Percentiles rank a stretch among this genome's conserved stretches.
Evolutionary conservation across 2,329 filamentous ascomycete genomes (phyloP).

Genomic region (Metarhizium sp.): DNA sequence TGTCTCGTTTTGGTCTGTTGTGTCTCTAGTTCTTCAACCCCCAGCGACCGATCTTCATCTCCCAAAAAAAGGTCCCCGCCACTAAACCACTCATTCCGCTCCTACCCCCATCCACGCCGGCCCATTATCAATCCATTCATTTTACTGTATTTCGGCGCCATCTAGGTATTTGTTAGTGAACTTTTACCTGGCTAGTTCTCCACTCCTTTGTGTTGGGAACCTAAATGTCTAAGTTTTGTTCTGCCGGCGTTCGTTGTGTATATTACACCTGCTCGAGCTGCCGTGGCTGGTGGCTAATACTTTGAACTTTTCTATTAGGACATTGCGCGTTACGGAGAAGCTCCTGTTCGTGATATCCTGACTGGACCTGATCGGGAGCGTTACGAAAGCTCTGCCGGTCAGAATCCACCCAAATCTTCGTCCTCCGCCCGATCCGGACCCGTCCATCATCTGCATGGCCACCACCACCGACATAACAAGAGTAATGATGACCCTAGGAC

Average conservation of each 20-base stretch:
- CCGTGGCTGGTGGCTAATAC: neutral
- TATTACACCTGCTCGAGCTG: neutral
- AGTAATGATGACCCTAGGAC: slow-evolving; percentile 58
- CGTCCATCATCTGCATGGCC: slow-evolving; percentile 56
- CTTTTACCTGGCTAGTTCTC: neutral
- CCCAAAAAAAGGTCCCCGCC: neutral
- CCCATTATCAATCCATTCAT: slow-evolving; percentile 1
- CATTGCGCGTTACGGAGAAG: slow-evolving; percentile 67
- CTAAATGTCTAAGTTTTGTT: neutral
- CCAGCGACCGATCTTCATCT: slow-evolving; percentile 1
- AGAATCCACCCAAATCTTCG: slow-evolving; percentile 49
- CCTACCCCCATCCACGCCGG: neutral
- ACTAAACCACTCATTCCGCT: neutral
- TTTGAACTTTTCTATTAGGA: slow-evolving; percentile 37
- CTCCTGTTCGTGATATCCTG: slow-evolving; percentile 62
- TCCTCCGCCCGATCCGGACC: slow-evolving; percentile 52
- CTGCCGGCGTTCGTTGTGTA: neutral
- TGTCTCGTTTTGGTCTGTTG: neutral
- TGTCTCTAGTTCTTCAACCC: neutral
- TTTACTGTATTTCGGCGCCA: neutral
- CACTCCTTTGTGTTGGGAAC: neutral
- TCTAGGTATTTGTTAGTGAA: neutral
- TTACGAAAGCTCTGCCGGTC: slow-evolving; percentile 38
- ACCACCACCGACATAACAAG: slow-evolving; percentile 58
- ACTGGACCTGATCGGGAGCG: slow-evolving; percentile 62